Evolutionary conservation across 306 rosid species (phyloP), one percentile per base, ranked within the genome.

Genomic region (Citrullus colocynthis): DNA sequence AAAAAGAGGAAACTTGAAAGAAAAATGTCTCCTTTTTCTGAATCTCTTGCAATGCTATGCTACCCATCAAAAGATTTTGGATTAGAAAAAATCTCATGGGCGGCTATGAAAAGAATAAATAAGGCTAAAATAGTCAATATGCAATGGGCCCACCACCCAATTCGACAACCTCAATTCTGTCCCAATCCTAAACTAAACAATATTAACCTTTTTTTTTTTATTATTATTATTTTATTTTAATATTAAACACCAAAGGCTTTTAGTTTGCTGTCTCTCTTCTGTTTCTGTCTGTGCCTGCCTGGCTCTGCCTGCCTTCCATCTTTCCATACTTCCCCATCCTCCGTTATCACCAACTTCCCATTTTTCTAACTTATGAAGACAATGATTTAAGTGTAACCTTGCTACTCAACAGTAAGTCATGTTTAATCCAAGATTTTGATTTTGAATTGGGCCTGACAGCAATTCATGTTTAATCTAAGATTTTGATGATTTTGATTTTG

Each of bases 81-180:
- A 17, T 5, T 45, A 34, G 13, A 56, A 74, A 42, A 74, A 17
- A 34, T 28, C 1, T 30, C 7, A 36, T 74, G 78, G 78, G 78
- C 64, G 78, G 78, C 78, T 54, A n/a, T 34, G 49, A 55, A 74
- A 49, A 17, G 20, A 74, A 74, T 12, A 15, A 21, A n/a, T 17
- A 4, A 15, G 58, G 24, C 32, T 15, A 45, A 1, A 39, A 21
- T 44, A 71, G 76, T 71, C 58, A 71, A 71, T 6, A 71, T 0
- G 12, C 36, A 65, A 42, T 37, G 63, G 67, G 81, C 83, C 73
- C 73, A 65, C 73, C 73, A 32, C 49, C 73, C 71, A 36, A 36
- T 32, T 36, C 10, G 48, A 64, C 72, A 65, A 9, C 73, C 32
- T 18, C 73, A 65, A 63, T 17, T 17, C 73, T 37, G 51, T 65